phyloP scores from a whole-genome alignment of 2,329 filamentous ascomycete genomes.

The Aspergillus arachidicola region DNA sequence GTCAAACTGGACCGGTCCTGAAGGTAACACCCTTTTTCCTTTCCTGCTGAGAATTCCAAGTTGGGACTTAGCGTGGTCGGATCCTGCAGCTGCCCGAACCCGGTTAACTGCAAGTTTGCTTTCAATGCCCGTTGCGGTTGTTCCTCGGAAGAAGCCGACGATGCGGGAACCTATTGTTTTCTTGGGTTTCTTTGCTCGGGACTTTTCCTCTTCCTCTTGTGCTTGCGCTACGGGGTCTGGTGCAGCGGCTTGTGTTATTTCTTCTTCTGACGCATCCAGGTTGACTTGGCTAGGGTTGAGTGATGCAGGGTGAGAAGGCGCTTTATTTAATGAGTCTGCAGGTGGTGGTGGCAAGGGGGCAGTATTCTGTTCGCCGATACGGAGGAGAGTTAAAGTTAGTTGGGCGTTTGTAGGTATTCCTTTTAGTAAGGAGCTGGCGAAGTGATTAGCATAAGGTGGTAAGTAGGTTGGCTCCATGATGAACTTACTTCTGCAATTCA shows the following conservation, averaged over 20 bases:
- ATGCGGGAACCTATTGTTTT: constrained; percentile 56
- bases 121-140: constrained; percentile 70
- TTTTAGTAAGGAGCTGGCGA: constrained; percentile 66
- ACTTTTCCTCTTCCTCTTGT: constrained; percentile 62
- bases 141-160: constrained; percentile 68
- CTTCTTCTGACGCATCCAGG: constrained; percentile 64
- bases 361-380: constrained; percentile 81
- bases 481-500: constrained; percentile 66
- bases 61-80: constrained; percentile 67
- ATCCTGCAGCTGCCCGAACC: constrained; percentile 66
- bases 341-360: constrained; percentile 72
- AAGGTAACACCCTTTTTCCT: constrained; percentile 44
- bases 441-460: neutral
- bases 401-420: constrained; percentile 86
- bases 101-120: constrained; percentile 73
- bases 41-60: constrained; percentile 67
- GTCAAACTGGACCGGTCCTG: constrained; percentile 77
- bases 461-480: too few relatives aligned
- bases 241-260: constrained; percentile 65
- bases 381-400: constrained; percentile 76
- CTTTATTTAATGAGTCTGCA: neutral
- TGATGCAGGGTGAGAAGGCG: constrained; percentile 43
- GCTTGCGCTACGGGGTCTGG: constrained; percentile 54
- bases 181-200: constrained; percentile 19
- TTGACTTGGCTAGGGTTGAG: constrained; percentile 49